Evolutionary conservation across 139 green algal species (phyloP).

Genomic region (Diplosphaera chodatii): DNA sequence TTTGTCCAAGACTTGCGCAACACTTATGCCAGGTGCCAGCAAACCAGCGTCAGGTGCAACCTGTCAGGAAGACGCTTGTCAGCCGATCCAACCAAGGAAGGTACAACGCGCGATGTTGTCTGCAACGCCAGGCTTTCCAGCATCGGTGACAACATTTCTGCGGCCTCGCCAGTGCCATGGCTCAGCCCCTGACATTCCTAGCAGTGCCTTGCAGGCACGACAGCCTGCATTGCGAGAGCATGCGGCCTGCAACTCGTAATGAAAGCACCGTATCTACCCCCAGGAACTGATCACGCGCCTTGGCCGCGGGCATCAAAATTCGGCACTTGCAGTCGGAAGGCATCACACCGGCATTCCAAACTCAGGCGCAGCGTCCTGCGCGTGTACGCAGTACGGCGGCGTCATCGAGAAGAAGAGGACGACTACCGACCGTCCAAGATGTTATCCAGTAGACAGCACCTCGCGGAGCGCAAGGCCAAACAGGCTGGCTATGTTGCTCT

Average conservation of each 20-base stretch:
- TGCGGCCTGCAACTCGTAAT: background rate
- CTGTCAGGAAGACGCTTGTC: no score
- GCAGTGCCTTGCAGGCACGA: no score
- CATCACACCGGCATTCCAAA: background rate
- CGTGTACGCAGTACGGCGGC: background rate
- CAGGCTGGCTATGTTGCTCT: background rate
- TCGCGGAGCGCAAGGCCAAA: constrained; percentile 1
- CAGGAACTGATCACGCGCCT: background rate
- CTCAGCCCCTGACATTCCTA: no score
- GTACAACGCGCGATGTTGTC: no score
- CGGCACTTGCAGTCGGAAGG: background rate
- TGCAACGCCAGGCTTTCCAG: no score
- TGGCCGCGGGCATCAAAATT: background rate
- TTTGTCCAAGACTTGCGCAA: no score
- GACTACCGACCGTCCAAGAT: background rate
- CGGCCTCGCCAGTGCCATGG: no score
- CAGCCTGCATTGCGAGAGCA: background rate
- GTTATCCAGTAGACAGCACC: background rate
- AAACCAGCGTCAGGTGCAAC: no score
- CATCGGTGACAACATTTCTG: no score
- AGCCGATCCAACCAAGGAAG: no score
- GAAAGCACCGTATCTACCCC: background rate
- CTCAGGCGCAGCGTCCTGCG: background rate
- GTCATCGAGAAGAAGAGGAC: background rate
- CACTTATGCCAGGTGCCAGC: no score